Percentiles rank a stretch among this genome's conserved stretches.
These are phyloP conservation scores for Hypoxylon sp. DNA, from an alignment of 2,329 filamentous ascomycete genomes.

Conservation along the genomic window DNA sequence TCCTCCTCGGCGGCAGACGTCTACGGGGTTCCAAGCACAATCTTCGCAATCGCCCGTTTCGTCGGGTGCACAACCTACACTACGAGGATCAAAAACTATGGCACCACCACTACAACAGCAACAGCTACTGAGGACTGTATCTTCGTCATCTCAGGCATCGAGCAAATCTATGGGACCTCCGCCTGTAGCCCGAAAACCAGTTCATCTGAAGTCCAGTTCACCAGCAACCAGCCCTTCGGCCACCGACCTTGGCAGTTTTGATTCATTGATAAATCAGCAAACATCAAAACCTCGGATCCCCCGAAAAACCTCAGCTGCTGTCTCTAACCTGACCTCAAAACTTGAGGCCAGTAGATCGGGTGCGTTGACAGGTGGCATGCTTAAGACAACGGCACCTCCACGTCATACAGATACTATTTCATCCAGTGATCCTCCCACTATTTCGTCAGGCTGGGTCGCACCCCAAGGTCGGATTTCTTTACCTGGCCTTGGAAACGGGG, in stretches of 20 bases:
- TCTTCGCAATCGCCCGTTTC: conserved; percentile 32
- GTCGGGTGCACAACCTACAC: conserved; percentile 51
- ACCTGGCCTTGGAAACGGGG: conserved; percentile 42
- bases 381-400: conserved; percentile 31
- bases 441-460: conserved; percentile 8
- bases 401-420: conserved; percentile 9
- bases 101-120: conserved; percentile 24
- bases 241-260: conserved; percentile 29
- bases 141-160: conserved; percentile 37
- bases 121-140: conserved; percentile 30
- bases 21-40: conserved; percentile 31
- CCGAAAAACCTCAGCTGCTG: conserved; percentile 39
- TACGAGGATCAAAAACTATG: conserved; percentile 27
- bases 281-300: conserved; percentile 40
- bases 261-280: conserved; percentile 33
- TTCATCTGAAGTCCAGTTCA: conserved; percentile 56
- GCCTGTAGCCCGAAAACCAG: conserved; percentile 69
- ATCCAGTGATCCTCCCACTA: conserved; percentile 7
- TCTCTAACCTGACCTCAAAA: conserved; percentile 45
- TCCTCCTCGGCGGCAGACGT: conserved; percentile 45
- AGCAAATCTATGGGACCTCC: conserved; percentile 48
- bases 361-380: conserved; percentile 43
- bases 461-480: conserved; percentile 39
- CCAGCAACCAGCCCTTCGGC: conserved; percentile 42
- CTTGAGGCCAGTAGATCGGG: conserved; percentile 41